phyloP scores from a whole-genome alignment of 345 rosid genomes.

The Arabidopsis arenosa region DNA sequence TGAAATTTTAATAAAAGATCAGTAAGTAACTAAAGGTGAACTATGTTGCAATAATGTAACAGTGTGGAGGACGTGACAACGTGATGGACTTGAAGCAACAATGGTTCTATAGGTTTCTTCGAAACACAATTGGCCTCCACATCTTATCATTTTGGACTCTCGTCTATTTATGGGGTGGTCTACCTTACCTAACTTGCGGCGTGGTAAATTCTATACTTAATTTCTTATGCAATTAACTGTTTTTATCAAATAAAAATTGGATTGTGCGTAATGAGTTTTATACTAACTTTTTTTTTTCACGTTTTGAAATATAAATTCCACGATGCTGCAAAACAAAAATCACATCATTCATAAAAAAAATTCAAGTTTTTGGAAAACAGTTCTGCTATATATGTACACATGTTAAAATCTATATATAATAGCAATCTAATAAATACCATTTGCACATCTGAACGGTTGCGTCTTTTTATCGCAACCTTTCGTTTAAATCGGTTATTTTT shows the following conservation, averaged over 20 bases:
- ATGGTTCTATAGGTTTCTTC: conserved; percentile 72
- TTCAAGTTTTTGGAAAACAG: neutral
- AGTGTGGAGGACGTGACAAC: conserved; percentile 82
- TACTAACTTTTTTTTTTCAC: neutral
- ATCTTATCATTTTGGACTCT: conserved; percentile 58
- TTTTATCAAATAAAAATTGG: neutral
- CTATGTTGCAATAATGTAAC: conserved; percentile 15
- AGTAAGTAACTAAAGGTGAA: neutral
- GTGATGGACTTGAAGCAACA: conserved; percentile 87
- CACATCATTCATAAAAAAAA: neutral
- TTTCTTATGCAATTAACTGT: neutral
- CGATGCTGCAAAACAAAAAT: neutral
- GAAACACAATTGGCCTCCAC: conserved; percentile 62
- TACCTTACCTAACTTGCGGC: conserved; percentile 86
- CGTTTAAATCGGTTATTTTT: too few species aligned
- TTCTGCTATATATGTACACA: neutral
- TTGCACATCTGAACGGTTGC: too few species aligned
- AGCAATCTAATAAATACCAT: too few species aligned
- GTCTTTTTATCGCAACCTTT: too few species aligned
- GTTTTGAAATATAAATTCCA: neutral
- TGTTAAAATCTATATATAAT: too few species aligned
- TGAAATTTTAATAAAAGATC: neutral
- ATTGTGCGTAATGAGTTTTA: neutral
- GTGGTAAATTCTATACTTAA: conserved; percentile 55
- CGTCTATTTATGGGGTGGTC: conserved; percentile 64